Base-by-base conservation (phyloP, 129 eudicot species). In the Tagetes erecta region DNA sequence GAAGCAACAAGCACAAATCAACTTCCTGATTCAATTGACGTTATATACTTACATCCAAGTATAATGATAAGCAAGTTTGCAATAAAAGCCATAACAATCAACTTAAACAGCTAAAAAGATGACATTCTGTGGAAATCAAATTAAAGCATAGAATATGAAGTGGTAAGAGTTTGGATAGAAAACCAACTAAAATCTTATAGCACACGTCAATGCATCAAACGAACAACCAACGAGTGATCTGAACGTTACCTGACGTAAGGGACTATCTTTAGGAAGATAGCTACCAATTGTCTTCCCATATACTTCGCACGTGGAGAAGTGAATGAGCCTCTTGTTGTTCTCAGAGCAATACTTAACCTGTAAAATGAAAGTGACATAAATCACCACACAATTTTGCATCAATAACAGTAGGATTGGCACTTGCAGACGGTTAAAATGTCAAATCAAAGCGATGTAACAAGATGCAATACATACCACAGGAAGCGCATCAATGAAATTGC, bases 321-420 rank as follows among this genome's bases (percentile, higher is more conserved):
- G 98, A 63, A 93, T 93, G 65, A 93, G 92, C 70, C 97, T 87
- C 91, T 90, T 93, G 79, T 60, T 80, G 76, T 93, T 93, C 80
- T 93, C 98, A 11, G 98, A 90, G 66, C 97, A 93, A 83, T 93
- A 93, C 84, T 93, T 93, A 34, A 93, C 97, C 98, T 93, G 51
- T 8, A 76, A 55, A 49, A 60, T 20, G 13, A 64, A 69, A 41
- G 72, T 60, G 27, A 36, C 64, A 62, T 47, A 12, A 13, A 45
- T 67, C 49, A 46, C 37, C 39, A 63, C 67, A 62, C 33, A 33
- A 6, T 49, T 34, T 42, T 33, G 58, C 74, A 27, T 47, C 33
- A 38, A 33, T 8, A 45, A 30, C 69, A 76, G 20, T 3, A 44
- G 42, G 33, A 57, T 35, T 40, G 33, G 49, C 56, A 57, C 20